Base-by-base conservation (phyloP, 495 filamentous ascomycete species). In the Penicillium malachiteum region DNA sequence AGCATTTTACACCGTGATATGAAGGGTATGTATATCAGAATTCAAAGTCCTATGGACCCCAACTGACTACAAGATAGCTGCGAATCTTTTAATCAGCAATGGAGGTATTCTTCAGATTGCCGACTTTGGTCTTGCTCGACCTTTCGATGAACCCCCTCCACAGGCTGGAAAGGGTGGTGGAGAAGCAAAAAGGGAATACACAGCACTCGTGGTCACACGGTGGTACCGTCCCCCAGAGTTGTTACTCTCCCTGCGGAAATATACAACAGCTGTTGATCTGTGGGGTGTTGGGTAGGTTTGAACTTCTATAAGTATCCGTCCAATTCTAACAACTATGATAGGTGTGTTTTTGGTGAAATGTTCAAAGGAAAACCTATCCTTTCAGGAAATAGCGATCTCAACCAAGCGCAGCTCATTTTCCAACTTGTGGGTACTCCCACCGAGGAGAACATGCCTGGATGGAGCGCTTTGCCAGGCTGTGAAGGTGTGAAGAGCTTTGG, bases 331-430 rank as follows among this genome's bases (percentile, higher is more conserved):
- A 48, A 68, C 65, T 50, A 64, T 60, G 52, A 7, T 21, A 93
- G 90, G 31, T 97, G 94, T 67, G 91, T 99, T 10, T 97, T 99
- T 69, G 94, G 91, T 32, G 94, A 99, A 71, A 99, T 99, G 94
- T 89, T 97, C 56, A 86, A 90, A 60, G 85, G 91, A 47, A 96
- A 91, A 66, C 94, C 94, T 0, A 97, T 99, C 44, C 81, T 99
- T 21, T 84, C 90, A 3, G 94, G 94, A 4, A 90, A 84, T 51
- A 95, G 87, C 64, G 94, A 99, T 66, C 71, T 83, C 6, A 88
- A 97, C 64, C 94, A 99, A 71, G 83, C 91, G 39, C 84, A 94
- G 11, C 82, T 93, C 45, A 96, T 97, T 50, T 99, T 96, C 63
- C 86, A 88, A 51, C 82, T 99, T n/a, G 89, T 96, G 51, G 94